Percentiles rank a stretch among this genome's conserved stretches.
Evolutionary conservation across 116 monocot species (phyloP).

Genomic region (Dioscorea cayenensis): DNA sequence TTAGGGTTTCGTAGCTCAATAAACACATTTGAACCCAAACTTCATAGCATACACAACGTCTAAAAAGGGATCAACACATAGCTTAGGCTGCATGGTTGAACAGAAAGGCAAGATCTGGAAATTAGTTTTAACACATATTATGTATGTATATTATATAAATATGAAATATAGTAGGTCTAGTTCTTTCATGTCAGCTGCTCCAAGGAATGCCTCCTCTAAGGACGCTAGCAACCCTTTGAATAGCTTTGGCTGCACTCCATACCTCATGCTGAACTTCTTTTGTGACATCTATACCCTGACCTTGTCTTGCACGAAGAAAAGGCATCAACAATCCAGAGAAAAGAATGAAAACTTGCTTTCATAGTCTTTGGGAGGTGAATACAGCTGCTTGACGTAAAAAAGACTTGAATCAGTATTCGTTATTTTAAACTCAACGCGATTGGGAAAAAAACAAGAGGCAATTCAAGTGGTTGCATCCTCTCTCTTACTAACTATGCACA

Average conservation of each 20-base stretch:
- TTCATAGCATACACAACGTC: no score
- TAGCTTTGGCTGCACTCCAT: conserved; percentile 58
- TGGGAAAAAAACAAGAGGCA: neutral
- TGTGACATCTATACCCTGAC: neutral
- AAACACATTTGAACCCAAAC: no score
- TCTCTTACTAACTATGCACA: no score
- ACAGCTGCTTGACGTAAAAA: conserved; percentile 35
- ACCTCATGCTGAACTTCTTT: conserved; percentile 41
- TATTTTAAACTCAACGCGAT: neutral
- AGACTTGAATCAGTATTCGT: neutral
- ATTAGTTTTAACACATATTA: no score
- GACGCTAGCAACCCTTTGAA: conserved; percentile 33
- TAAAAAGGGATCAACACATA: no score
- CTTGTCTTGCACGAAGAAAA: conserved; percentile 14
- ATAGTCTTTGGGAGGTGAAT: conserved; percentile 51
- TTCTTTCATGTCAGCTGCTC: neutral
- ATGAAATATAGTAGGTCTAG: no score
- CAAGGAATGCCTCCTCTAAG: conserved; percentile 39
- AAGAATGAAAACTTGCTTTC: conserved; percentile 58
- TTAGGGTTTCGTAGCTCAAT: no score
- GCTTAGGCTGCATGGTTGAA: no score
- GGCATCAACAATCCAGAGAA: conserved; percentile 72
- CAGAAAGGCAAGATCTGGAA: no score
- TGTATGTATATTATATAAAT: no score
- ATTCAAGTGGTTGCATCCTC: neutral